phyloP scores from a whole-genome alignment of 139 green algal genomes.

The Ostreobium quekettii region DNA sequence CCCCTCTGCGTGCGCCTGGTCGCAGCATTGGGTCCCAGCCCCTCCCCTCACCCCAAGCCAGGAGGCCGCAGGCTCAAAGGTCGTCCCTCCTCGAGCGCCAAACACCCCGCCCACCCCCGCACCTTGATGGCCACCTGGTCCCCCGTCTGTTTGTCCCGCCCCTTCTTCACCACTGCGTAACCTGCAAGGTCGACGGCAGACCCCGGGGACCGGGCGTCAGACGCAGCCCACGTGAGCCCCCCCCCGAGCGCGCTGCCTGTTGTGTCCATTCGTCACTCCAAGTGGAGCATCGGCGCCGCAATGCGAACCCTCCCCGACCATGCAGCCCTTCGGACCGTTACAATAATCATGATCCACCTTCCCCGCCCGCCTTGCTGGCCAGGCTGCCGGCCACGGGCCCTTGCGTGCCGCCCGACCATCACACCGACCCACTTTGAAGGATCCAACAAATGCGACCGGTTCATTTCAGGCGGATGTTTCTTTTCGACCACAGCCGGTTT shows the following conservation, averaged over 20 bases:
- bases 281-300: neutral
- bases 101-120: neutral
- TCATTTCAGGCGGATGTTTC: too few species aligned
- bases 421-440: too few species aligned
- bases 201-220: too few species aligned
- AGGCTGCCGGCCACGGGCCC: too few species aligned
- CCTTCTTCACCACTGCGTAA: conserved; percentile 69
- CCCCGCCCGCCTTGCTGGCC: too few species aligned
- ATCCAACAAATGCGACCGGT: too few species aligned
- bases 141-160: conserved; percentile 50
- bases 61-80: neutral
- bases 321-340: too few species aligned
- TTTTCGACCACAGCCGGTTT: too few species aligned
- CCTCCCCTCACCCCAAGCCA: neutral
- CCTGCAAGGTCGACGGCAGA: conserved; percentile 44
- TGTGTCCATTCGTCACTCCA: neutral
- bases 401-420: too few species aligned
- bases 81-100: neutral
- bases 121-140: conserved; percentile 68
- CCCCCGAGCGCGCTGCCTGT: neutral
- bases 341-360: too few species aligned
- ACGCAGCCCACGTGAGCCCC: neutral
- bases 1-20: too few species aligned
- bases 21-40: neutral
- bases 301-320: too few species aligned